These are phyloP conservation scores for Citrus sp. DNA, from an alignment of 345 rosid genomes.

Conservation along the genomic window DNA sequence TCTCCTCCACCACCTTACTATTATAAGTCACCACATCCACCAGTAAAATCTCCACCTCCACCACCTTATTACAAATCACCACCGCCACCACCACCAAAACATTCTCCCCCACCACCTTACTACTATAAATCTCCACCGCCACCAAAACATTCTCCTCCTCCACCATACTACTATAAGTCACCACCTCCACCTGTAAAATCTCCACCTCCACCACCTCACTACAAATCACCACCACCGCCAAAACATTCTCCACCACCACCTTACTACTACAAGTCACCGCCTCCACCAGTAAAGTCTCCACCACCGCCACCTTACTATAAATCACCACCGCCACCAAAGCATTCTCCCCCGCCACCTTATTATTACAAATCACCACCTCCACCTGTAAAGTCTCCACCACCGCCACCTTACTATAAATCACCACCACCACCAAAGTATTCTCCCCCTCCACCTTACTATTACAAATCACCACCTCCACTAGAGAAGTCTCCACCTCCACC, in stretches of 20 bases:
- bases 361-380: too few species aligned
- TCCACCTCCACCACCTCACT: too few species aligned
- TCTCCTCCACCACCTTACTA: neutral
- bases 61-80: neutral
- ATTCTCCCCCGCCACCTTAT: neutral
- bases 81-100: neutral
- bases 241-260: conserved; percentile 12
- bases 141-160: neutral
- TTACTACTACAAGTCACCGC: neutral
- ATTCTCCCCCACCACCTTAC: neutral
- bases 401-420: too few species aligned
- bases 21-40: neutral
- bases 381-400: too few species aligned
- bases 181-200: too few species aligned
- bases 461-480: conserved; percentile 5
- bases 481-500: conserved; percentile 6
- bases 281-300: too few species aligned
- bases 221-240: too few species aligned
- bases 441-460: neutral
- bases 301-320: too few species aligned
- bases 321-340: conserved; percentile 7
- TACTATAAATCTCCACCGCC: neutral
- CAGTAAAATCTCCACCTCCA: neutral
- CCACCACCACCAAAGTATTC: neutral
- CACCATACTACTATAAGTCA: conserved; percentile 1